A percentile compares a stretch with the other conserved stretches of the same genome.
phyloP scores from a whole-genome alignment of 257 asterid species.

The Salvia splendens region DNA sequence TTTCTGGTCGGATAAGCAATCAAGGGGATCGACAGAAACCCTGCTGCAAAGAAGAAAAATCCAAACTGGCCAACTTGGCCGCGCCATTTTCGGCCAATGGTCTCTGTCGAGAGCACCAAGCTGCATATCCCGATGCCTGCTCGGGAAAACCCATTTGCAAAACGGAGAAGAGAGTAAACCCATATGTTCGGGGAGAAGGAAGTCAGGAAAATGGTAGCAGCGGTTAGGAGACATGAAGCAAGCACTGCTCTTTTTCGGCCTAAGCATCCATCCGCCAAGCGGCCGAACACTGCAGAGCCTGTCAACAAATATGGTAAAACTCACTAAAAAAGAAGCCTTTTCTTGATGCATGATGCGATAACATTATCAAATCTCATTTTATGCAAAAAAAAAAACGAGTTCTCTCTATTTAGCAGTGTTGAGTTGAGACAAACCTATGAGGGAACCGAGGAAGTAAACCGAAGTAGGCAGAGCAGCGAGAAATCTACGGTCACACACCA shows the following conservation, averaged over 20 bases:
- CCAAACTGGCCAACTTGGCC: slow-evolving; percentile 65
- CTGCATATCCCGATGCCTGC: slow-evolving; percentile 68
- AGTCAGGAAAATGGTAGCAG: slow-evolving; percentile 50
- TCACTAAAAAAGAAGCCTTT: not conserved
- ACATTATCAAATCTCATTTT: not conserved
- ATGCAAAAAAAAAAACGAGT: not conserved
- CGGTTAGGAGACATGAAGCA: slow-evolving; percentile 56
- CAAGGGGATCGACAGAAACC: slow-evolving; percentile 58
- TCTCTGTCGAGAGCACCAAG: slow-evolving; percentile 56
- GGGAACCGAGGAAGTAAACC: slow-evolving; percentile 62
- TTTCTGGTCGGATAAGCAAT: slow-evolving; percentile 57
- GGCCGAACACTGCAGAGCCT: slow-evolving; percentile 55
- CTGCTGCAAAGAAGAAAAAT: slow-evolving; percentile 61
- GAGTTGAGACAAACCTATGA: slow-evolving; percentile 42
- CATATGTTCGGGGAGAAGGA: slow-evolving; percentile 61
- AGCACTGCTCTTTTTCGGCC: slow-evolving; percentile 56
- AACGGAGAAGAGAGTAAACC: slow-evolving; percentile 57
- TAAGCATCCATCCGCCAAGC: slow-evolving; percentile 46
- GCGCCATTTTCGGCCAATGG: slow-evolving; percentile 58
- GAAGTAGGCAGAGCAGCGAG: slow-evolving; percentile 68
- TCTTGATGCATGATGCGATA: not conserved
- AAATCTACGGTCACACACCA: slow-evolving; percentile 55
- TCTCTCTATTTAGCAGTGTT: not conserved
- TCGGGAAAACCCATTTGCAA: slow-evolving; percentile 54
- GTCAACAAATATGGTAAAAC: slow-evolving; percentile 18